A percentile compares a stretch with the other conserved stretches of the same genome.
phyloP scores from a whole-genome alignment of 2,329 filamentous ascomycete species.

The Hyphodiscus sp. region DNA sequence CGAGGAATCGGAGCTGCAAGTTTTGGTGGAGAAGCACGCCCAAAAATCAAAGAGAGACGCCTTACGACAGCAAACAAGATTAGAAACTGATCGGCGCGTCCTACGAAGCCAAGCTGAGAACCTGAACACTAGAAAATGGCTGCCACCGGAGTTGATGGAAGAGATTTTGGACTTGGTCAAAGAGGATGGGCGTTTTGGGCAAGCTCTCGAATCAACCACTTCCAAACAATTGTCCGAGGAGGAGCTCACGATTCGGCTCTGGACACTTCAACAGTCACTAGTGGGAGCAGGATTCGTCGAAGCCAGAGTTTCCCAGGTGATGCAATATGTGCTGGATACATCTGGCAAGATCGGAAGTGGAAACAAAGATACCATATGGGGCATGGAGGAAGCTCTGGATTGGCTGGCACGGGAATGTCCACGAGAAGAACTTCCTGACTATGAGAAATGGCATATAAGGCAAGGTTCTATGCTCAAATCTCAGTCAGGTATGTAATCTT shows the following conservation, averaged over 20 bases:
- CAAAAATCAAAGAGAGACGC: conserved; percentile 75
- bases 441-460: conserved; percentile 45
- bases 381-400: conserved; percentile 79
- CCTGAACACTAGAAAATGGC: conserved; percentile 69
- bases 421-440: conserved; percentile 63
- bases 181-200: conserved; percentile 48
- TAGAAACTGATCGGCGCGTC: conserved; percentile 80
- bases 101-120: conserved; percentile 72
- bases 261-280: conserved; percentile 75
- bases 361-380: conserved; percentile 68
- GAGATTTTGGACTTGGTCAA: conserved; percentile 68
- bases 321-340: conserved; percentile 62
- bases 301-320: conserved; percentile 53
- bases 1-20: conserved; percentile 83
- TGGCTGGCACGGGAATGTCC: conserved; percentile 79
- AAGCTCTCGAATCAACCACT: conserved; percentile 27
- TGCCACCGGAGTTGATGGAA: conserved; percentile 72
- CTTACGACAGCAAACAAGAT: conserved; percentile 64
- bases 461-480: conserved; percentile 19
- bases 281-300: conserved; percentile 61
- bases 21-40: conserved; percentile 78
- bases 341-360: conserved; percentile 52
- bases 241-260: conserved; percentile 71
- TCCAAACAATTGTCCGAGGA: conserved; percentile 61
- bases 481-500: conserved; percentile 24